phyloP scores from a whole-genome alignment of 768 basidiomycete genomes.

The Pleurotus citrinopileatus region DNA sequence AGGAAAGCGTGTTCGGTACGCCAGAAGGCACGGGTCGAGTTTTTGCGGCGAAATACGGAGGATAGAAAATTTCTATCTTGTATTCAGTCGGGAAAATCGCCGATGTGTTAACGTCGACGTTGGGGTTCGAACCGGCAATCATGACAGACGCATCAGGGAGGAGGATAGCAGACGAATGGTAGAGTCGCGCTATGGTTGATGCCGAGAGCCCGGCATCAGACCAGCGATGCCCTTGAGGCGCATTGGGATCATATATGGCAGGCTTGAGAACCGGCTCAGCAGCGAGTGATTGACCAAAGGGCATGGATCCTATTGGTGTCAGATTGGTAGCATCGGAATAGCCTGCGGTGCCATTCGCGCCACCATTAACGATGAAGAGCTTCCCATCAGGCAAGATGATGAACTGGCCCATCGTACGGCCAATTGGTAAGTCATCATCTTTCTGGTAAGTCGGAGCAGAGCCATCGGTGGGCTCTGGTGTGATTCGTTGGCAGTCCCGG shows the following conservation, averaged over 20 bases:
- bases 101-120: constrained; percentile 72
- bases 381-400: constrained; percentile 79
- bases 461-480: constrained; percentile 78
- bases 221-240: constrained; percentile 61
- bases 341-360: constrained; percentile 77
- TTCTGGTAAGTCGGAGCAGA: constrained; percentile 56
- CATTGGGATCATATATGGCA: constrained; percentile 68
- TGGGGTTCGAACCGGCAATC: constrained; percentile 92
- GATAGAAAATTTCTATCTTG: constrained; percentile 87
- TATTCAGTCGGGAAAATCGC: constrained; percentile 75
- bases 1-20: constrained; percentile 71
- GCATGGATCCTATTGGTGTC: constrained; percentile 50
- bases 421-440: constrained; percentile 74
- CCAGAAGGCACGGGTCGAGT: constrained; percentile 69
- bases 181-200: constrained; percentile 65
- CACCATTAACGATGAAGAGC: constrained; percentile 81
- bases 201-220: constrained; percentile 53
- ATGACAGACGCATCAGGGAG: constrained; percentile 83
- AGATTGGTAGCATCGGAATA: constrained; percentile 53
- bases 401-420: constrained; percentile 91
- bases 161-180: constrained; percentile 78
- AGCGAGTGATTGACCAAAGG: constrained; percentile 59
- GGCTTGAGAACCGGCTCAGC: constrained; percentile 66
- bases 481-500: constrained; percentile 76
- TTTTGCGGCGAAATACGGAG: constrained; percentile 74